A percentile compares a stretch with the other conserved stretches of the same genome.
Conservation (phyloP, 148 eudicot species). For the Chenopodium berlandieri region DNA sequence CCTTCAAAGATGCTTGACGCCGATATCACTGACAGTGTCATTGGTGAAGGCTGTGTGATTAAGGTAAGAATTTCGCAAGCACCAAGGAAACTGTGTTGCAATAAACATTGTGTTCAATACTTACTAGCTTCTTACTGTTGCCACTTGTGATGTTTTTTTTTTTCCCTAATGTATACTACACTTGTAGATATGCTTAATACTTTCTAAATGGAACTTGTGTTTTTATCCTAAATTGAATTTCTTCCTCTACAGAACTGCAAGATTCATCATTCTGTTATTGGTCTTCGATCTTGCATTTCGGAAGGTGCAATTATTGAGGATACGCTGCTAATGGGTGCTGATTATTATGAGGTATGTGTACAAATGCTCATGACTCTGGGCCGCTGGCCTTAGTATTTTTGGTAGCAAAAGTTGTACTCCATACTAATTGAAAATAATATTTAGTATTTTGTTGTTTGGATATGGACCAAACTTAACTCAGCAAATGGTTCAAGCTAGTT, state of each 20-base stretch:
- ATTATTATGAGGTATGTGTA: slow-evolving; percentile 81
- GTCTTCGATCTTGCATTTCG: slow-evolving; percentile 89
- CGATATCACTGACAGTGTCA: slow-evolving; percentile 90
- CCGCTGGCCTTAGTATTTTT: neutral
- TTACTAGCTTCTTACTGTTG: no score
- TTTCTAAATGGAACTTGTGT: neutral
- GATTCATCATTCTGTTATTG: slow-evolving; percentile 94
- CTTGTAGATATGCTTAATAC: no score
- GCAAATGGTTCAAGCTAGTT: neutral
- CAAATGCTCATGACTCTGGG: neutral
- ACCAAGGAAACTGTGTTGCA: neutral
- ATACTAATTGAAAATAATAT: neutral
- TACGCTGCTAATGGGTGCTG: slow-evolving; percentile 93
- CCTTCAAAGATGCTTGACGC: slow-evolving; percentile 99
- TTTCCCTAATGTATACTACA: no score
- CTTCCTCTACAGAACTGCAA: slow-evolving; percentile 68
- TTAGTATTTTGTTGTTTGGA: neutral
- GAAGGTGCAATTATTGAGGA: slow-evolving; percentile 96
- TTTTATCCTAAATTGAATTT: slow-evolving; percentile 1
- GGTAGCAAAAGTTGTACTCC: neutral
- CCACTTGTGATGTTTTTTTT: no score
- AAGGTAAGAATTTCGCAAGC: slow-evolving; percentile 48
- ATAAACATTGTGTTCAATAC: neutral
- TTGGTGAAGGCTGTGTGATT: slow-evolving; percentile 97
- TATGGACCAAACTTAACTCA: neutral